Evolutionary conservation across 768 basidiomycete species (phyloP).

Genomic region (Mycena galericulata): DNA sequence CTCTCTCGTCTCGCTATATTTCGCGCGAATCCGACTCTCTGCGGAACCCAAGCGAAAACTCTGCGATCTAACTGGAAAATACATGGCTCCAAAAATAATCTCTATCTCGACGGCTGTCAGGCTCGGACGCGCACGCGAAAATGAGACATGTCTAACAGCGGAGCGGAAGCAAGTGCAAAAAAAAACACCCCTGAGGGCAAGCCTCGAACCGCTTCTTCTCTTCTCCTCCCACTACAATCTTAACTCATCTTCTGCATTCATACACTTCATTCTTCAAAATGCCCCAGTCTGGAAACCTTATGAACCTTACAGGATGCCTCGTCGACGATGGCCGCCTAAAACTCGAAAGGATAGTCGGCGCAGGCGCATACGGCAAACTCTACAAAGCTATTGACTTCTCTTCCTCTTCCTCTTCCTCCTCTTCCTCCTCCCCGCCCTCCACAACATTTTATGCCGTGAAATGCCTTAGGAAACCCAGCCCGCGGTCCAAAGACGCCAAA

Average conservation of each 20-base stretch:
- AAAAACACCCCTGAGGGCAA: neutral
- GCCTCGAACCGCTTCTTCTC: neutral
- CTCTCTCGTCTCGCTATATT: too few relatives aligned
- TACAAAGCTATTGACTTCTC: constrained; percentile 27
- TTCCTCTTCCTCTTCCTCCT: constrained; percentile 6
- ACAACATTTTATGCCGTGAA: constrained; percentile 57
- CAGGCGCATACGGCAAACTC: constrained; percentile 34
- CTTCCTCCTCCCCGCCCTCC: constrained; percentile 1
- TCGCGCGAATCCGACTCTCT: too few relatives aligned
- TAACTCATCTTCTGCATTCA: neutral
- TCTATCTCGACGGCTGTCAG: too few relatives aligned
- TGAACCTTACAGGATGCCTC: constrained; percentile 14
- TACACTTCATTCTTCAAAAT: neutral
- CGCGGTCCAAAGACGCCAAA: constrained; percentile 53
- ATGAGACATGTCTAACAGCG: neutral
- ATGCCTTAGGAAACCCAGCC: constrained; percentile 57
- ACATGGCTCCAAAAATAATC: too few relatives aligned
- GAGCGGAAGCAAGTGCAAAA: constrained; percentile 2
- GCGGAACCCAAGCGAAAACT: too few relatives aligned
- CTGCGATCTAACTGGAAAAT: too few relatives aligned
- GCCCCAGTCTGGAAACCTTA: constrained; percentile 20
- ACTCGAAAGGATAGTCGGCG: constrained; percentile 25
- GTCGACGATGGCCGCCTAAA: constrained; percentile 28
- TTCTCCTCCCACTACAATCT: constrained; percentile 7
- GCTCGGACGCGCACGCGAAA: too few relatives aligned